Base-by-base conservation (phyloP, 441 rosid genomes). In the Heliophila coronopifolia region DNA sequence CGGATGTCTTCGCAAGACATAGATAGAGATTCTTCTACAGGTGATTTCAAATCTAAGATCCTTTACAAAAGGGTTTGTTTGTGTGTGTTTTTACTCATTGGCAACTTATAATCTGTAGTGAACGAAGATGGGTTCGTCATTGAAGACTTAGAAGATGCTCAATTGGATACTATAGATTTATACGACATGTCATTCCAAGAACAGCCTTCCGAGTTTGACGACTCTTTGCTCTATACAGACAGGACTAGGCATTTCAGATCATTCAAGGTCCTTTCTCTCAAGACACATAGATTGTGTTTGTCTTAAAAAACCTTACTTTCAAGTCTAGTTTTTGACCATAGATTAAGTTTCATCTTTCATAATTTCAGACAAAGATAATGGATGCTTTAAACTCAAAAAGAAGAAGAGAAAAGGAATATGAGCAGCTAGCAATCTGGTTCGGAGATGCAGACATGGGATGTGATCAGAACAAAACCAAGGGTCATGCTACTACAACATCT, bases 381-480 rank as follows among this genome's bases (percentile, higher is more conserved):
- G 88, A 80, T 46, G 84, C 80, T 9, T 80, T 84, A 45, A 51
- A 68, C 54, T 58, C 86, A 0, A 78, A 69, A 58, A 75, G 56
- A 70, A 73, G 75, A 71, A 28, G 75, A 53, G 73, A 63, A 34
- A 77, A 80, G 77, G 96, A 87, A 50, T 87, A 87, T 16, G 79
- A 80, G 66, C 88, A 69, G 50, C 80, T 87, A 22, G 75, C 83
- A 11, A 75, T 84, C 54, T 78, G 77, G 91, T 77, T 72, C 6
- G 91, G 86, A 32, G 91, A 84, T 40, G 60, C 69, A 10, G 70
- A 77, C 24, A 61, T 66, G 50, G 75, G 60, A 17, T 58, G 54
- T 32, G 60, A 24, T 75, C 71, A 44, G 13, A 74, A 58, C 15
- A 41, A 65, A 36, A 28, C 53, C 9, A 47, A 47, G 41, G 55